Base-by-base conservation (phyloP, 164 flowering plant genomes). In the Macadamia integrifolia region DNA sequence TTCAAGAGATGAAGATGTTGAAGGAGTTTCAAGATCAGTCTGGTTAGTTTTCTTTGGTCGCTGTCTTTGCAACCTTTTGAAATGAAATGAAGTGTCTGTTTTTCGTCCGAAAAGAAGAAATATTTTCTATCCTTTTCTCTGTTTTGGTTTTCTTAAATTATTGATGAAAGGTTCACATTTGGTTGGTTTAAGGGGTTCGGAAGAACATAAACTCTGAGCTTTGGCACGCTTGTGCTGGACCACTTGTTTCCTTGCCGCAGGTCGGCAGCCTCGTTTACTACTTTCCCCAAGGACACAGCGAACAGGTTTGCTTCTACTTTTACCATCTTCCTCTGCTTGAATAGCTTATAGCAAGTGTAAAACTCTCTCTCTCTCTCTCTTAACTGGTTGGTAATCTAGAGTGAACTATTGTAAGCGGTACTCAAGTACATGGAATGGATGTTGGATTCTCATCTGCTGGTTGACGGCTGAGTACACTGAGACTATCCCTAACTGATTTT, bases 191-290 rank as follows among this genome's bases (percentile, higher is more conserved):
- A 90, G 97, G 88, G 31, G 68, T 67, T 18, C 73, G 79, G 68
- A 94, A 85, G 88, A 66, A 78, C 7, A 82, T 92, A 70, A 87
- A 80, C 71, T 89, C 98, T 0, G 98, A 91, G 90, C 78, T 95
- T 62, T 95, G 99, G 99, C 94, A 95, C 73, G 97, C 99, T 46
- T 95, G 99, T 76, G 99, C 98, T 50, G 99, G 99, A 6, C 99
- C 99, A 9, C 87, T 95, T 35, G 98, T 89, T 60, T 82, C 82
- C 17, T 78, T 95, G 81, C 99, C 99, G 71, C 96, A 87, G 75
- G 80, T 91, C 40, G 99, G 99, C 44, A 84, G 90, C 72, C 88
- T 92, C 31, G 93, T 85, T n/a, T 89, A 85, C 77, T 95, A 95
- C 77, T 92, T 95, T 76, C 97, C 99, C 42, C 98, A 95, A 81